phyloP scores from a whole-genome alignment of 257 asterid genomes.

The Knoxia roxburghii region DNA sequence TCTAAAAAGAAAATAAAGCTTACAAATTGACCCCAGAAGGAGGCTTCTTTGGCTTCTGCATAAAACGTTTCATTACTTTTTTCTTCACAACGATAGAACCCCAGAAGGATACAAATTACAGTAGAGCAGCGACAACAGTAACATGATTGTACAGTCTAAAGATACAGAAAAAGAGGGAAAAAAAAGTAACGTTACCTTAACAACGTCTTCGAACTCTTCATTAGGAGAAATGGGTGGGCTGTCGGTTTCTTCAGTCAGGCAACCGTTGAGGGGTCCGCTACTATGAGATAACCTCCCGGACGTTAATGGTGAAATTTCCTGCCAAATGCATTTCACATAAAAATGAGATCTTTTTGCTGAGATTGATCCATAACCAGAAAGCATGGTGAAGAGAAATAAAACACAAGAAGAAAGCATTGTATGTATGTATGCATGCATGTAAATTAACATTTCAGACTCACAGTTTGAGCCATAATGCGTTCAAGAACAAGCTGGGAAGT shows the following conservation, averaged over 20 bases:
- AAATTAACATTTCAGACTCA: no score
- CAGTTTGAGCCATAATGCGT: conserved; percentile 97
- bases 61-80: no score
- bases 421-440: no score
- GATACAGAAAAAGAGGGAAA: neutral
- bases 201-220: conserved; percentile 89
- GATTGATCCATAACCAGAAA: no score
- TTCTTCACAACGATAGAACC: no score
- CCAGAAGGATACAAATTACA: no score
- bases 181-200: conserved; percentile 42
- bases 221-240: conserved; percentile 89
- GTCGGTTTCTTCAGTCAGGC: conserved; percentile 76
- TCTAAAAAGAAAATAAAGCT: no score
- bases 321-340: conserved; percentile 12
- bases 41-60: no score
- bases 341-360: neutral
- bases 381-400: no score
- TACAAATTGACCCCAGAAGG: no score
- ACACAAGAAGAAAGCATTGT: no score
- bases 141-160: neutral
- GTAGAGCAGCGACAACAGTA: no score
- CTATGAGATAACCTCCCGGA: conserved; percentile 98
- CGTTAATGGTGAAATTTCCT: conserved; percentile 94
- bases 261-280: conserved; percentile 86
- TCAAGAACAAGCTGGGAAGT: conserved; percentile 97